Evolutionary conservation across 345 rosid genomes (phyloP).

Genomic region (Salix dunnii): DNA sequence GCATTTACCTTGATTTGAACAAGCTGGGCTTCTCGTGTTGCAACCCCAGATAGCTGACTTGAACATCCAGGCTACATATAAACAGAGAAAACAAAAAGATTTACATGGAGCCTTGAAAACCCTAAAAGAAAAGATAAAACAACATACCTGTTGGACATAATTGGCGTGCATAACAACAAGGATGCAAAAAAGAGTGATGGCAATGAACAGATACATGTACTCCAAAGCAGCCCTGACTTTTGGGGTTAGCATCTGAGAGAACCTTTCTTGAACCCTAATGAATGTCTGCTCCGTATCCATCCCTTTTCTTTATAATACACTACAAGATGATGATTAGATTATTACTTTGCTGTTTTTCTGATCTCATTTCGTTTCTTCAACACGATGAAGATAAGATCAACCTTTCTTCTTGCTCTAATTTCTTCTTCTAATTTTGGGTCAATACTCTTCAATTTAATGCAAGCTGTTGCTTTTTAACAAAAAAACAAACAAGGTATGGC

Average conservation of each 20-base stretch:
- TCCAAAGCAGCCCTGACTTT: conserved; percentile 78
- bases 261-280: conserved; percentile 90
- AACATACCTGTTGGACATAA: conserved; percentile 82
- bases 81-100: background rate
- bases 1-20: conserved; percentile 66
- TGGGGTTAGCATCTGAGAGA: conserved; percentile 82
- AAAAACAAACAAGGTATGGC: too few species aligned
- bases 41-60: conserved; percentile 70
- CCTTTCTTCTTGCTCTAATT: background rate
- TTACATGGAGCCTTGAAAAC: background rate
- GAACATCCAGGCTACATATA: conserved; percentile 88
- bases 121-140: background rate
- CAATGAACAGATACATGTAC: conserved; percentile 69
- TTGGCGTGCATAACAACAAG: conserved; percentile 99
- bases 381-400: background rate
- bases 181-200: conserved; percentile 78
- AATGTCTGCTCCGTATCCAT: conserved; percentile 99
- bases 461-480: too few species aligned
- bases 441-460: background rate
- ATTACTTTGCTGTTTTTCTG: background rate
- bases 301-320: background rate
- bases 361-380: background rate
- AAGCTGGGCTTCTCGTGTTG: conserved; percentile 59
- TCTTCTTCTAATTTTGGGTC: background rate
- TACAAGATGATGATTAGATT: too few species aligned